A percentile compares a stretch with the other conserved stretches of the same genome.
Evolutionary conservation across 441 rosid species (phyloP).

Genomic region (Eugenia klotzschiana): DNA sequence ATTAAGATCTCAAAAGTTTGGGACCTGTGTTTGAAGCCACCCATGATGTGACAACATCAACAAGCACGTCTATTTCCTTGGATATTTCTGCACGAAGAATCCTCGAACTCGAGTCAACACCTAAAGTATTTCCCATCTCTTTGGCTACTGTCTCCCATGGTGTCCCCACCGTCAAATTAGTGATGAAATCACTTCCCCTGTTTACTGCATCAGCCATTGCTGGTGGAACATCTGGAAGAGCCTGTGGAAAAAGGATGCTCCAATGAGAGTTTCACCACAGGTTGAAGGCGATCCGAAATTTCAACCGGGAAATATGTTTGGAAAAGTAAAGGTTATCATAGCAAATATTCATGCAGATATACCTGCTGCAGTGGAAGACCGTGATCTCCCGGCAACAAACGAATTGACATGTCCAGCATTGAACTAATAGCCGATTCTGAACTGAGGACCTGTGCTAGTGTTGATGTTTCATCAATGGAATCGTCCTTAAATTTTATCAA

Average conservation of each 20-base stretch:
- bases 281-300: background rate
- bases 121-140: constrained; percentile 71
- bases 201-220: constrained; percentile 92
- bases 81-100: constrained; percentile 49
- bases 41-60: constrained; percentile 65
- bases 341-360: constrained; percentile 3
- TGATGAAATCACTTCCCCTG: constrained; percentile 64
- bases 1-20: constrained; percentile 34
- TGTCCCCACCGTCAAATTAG: constrained; percentile 69
- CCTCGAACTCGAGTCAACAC: constrained; percentile 39
- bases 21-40: constrained; percentile 58
- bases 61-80: constrained; percentile 55
- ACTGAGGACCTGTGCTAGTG: constrained; percentile 76
- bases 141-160: constrained; percentile 89
- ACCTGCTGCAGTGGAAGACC: constrained; percentile 95
- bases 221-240: constrained; percentile 88
- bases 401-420: constrained; percentile 90
- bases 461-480: constrained; percentile 70
- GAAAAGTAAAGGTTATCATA: background rate
- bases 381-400: constrained; percentile 78
- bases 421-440: constrained; percentile 83
- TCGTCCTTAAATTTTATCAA: constrained; percentile 81
- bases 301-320: background rate
- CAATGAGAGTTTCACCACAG: background rate
- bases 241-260: constrained; percentile 25